A percentile compares a stretch with the other conserved stretches of the same genome.
These are phyloP conservation scores for Penicillium turbatum DNA, from an alignment of 495 filamentous ascomycete genomes.

Conservation along the genomic window DNA sequence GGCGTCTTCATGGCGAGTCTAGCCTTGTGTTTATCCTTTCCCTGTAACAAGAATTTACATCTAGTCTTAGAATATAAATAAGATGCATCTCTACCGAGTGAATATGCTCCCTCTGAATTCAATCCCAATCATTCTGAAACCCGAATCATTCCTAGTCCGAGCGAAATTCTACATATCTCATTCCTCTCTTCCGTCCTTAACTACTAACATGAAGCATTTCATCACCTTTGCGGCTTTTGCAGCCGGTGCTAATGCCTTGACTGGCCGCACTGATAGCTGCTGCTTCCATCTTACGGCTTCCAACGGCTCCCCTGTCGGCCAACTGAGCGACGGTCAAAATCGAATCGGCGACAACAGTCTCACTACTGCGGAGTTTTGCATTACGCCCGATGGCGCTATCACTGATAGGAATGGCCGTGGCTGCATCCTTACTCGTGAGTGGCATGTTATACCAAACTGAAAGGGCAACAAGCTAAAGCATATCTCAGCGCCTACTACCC, in stretches of 20 bases:
- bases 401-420: slow-evolving; percentile 50
- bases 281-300: slow-evolving; percentile 50
- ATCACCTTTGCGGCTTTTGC: slow-evolving; percentile 36
- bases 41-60: no score
- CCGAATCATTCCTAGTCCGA: no score
- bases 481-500: slow-evolving; percentile 48
- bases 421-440: slow-evolving; percentile 55
- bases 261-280: slow-evolving; percentile 38
- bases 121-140: no score
- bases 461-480: slow-evolving; percentile 1
- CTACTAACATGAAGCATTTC: slow-evolving; percentile 40
- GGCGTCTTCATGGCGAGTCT: no score
- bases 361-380: slow-evolving; percentile 40
- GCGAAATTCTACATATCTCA: no score
- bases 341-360: slow-evolving; percentile 44
- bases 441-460: neutral
- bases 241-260: slow-evolving; percentile 38
- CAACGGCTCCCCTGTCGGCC: slow-evolving; percentile 49
- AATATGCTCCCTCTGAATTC: no score
- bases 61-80: no score
- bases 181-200: no score
- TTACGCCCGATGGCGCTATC: slow-evolving; percentile 43
- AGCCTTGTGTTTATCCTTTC: no score
- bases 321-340: slow-evolving; percentile 53
- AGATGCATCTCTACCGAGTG: no score